phyloP scores from a whole-genome alignment of 2,329 filamentous ascomycete genomes.

The Talaromyces albobiverticillius region DNA sequence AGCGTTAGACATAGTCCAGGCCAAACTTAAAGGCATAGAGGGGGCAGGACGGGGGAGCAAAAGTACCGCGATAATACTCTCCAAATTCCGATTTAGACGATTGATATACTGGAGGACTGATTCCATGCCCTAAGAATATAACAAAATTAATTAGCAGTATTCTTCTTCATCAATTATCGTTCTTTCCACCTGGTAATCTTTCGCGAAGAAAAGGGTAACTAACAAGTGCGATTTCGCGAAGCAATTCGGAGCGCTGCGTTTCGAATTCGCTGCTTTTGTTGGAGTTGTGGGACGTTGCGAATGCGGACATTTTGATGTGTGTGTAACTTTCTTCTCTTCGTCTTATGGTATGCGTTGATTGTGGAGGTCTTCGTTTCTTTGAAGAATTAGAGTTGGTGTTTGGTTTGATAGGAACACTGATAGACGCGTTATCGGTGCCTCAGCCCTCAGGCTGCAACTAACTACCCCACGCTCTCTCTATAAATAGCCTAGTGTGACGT shows the following conservation, averaged over 20 bases:
- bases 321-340: no score
- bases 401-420: no score
- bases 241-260: conserved; percentile 41
- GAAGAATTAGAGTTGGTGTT: no score
- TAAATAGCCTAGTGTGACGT: no score
- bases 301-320: conserved; percentile 12
- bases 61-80: conserved; percentile 81
- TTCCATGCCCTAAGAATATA: conserved; percentile 61
- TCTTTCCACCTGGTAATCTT: neutral
- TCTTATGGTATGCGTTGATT: no score
- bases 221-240: conserved; percentile 42
- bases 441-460: no score
- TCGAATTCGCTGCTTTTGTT: conserved; percentile 35
- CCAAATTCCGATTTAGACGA: conserved; percentile 85
- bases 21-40: neutral
- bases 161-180: neutral
- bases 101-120: conserved; percentile 95
- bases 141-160: neutral
- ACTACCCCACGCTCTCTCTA: no score
- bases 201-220: neutral
- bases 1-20: neutral
- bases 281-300: conserved; percentile 16
- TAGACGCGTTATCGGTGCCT: no score
- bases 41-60: conserved; percentile 12
- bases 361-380: no score